Evolutionary conservation across 495 filamentous ascomycete species (phyloP).

Genomic region (Aspergillus steynii): DNA sequence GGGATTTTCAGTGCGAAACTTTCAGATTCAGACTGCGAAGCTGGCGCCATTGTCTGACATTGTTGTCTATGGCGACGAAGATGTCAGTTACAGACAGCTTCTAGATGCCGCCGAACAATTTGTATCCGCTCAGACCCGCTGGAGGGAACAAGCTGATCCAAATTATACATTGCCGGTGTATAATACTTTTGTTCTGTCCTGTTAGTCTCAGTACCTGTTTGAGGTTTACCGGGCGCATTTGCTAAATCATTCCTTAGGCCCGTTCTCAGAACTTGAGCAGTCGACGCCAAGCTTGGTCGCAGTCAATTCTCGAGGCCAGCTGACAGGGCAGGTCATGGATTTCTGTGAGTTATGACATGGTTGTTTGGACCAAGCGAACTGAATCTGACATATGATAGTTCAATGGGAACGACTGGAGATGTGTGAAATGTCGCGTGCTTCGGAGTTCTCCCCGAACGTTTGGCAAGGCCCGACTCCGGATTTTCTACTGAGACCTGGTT

Average conservation of each 20-base stretch:
- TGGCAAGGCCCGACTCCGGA: conserved; percentile 91
- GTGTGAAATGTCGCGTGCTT: conserved; percentile 86
- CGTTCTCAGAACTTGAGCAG: conserved; percentile 74
- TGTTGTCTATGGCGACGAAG: conserved; percentile 81
- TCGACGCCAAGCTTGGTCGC: conserved; percentile 70
- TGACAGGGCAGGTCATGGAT: conserved; percentile 81
- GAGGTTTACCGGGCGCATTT: neutral
- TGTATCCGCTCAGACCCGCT: conserved; percentile 71
- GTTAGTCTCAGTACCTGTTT: conserved; percentile 41
- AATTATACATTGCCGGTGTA: conserved; percentile 62
- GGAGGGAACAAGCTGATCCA: conserved; percentile 63
- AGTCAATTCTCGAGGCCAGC: conserved; percentile 67
- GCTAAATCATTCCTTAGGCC: conserved; percentile 42
- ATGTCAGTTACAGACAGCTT: conserved; percentile 52
- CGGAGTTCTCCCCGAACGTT: conserved; percentile 84
- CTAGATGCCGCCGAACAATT: conserved; percentile 69
- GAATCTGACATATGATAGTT: conserved; percentile 44
- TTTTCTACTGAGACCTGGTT: conserved; percentile 35
- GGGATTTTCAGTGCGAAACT: conserved; percentile 86
- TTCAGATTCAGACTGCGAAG: conserved; percentile 94
- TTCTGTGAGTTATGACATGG: conserved; percentile 59
- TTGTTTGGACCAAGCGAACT: conserved; percentile 6
- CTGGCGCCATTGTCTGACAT: conserved; percentile 87
- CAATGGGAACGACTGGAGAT: conserved; percentile 90
- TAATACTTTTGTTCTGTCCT: conserved; percentile 78